Conservation (phyloP, 2,329 filamentous ascomycete species). For the Scorias spongiosa region DNA sequence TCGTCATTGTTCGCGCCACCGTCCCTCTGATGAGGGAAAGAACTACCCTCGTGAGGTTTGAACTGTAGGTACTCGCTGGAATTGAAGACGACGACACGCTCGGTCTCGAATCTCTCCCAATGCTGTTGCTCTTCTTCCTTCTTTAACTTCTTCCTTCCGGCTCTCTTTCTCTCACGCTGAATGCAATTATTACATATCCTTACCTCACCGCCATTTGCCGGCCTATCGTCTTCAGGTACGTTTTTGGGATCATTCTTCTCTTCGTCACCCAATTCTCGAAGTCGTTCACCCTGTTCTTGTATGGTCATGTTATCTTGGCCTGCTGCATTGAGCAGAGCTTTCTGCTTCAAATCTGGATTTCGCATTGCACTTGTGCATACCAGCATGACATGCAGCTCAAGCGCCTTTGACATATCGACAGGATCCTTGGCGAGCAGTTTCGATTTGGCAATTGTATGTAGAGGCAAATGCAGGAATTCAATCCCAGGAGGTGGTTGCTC, state of each 20-base stretch:
- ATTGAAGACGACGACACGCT: conserved; percentile 81
- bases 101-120: conserved; percentile 67
- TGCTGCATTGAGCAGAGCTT: conserved; percentile 49
- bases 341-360: conserved; percentile 48
- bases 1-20: conserved; percentile 8
- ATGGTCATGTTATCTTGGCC: conserved; percentile 28
- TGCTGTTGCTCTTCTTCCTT: conserved; percentile 83
- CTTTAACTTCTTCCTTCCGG: conserved; percentile 82
- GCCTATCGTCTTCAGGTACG: conserved; percentile 50
- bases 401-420: conserved; percentile 52
- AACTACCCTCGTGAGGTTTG: conserved; percentile 40
- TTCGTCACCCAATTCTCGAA: conserved; percentile 21
- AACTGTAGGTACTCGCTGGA: conserved; percentile 76
- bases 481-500: conserved; percentile 60
- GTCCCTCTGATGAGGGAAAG: conserved; percentile 11
- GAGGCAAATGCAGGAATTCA: conserved; percentile 70
- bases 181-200: conserved; percentile 88
- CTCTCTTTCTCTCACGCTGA: conserved; percentile 76
- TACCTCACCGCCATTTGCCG: conserved; percentile 83
- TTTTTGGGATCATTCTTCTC: conserved; percentile 33
- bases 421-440: conserved; percentile 71
- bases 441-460: conserved; percentile 84
- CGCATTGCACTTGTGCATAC: conserved; percentile 90
- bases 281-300: conserved; percentile 25
- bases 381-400: conserved; percentile 66